Conservation (phyloP, 2,329 filamentous ascomycete genomes). For the Cercospora canescens region DNA sequence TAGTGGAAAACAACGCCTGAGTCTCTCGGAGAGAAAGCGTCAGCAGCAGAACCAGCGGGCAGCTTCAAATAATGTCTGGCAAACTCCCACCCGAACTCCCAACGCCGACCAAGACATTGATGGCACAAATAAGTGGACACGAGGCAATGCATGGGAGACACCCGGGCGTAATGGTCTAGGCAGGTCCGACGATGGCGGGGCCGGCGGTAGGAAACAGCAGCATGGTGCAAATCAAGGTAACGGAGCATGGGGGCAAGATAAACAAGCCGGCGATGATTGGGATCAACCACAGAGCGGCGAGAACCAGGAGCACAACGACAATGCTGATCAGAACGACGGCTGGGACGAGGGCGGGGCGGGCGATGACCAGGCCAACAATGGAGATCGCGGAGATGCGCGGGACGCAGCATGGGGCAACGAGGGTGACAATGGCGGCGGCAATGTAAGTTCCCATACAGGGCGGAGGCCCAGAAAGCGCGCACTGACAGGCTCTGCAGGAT, state of each 20-base stretch:
- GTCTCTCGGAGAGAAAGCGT: constrained; percentile 11
- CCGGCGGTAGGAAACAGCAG: not conserved
- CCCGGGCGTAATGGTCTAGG: not conserved
- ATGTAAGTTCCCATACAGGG: not conserved
- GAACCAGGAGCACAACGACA: constrained; percentile 5
- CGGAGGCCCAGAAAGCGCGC: not conserved
- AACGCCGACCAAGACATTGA: constrained; percentile 12
- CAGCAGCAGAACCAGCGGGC: constrained; percentile 4
- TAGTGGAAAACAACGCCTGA: not conserved
- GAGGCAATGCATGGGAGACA: not conserved
- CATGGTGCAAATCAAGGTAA: not conserved
- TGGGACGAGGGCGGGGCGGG: constrained; percentile 4
- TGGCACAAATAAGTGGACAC: constrained; percentile 11
- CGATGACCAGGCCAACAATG: not conserved
- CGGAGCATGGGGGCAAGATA: not conserved
- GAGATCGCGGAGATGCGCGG: not conserved
- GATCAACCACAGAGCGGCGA: not conserved
- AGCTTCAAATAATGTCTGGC: not conserved
- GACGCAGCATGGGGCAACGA: not conserved
- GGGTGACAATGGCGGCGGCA: not conserved
- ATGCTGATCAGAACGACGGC: constrained; percentile 15
- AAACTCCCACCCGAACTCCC: not conserved
- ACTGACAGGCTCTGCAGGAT: not conserved
- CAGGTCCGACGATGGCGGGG: not conserved
- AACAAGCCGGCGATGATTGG: constrained; percentile 22